Conservation (phyloP, 345 rosid species). For the Sonneratia alba region DNA sequence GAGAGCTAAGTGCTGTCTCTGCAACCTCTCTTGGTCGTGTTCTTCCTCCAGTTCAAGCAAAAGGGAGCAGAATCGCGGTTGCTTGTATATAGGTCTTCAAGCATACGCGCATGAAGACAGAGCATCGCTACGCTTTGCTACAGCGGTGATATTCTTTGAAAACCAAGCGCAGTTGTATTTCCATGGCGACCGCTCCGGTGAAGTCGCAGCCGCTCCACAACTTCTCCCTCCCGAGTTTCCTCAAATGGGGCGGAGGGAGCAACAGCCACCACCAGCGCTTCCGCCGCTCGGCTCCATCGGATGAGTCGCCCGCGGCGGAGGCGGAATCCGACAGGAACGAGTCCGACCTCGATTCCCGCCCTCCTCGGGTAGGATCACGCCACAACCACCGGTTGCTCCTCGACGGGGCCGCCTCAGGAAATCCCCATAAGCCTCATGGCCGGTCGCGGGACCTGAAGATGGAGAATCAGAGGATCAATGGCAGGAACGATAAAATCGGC, state of each 20-base stretch:
- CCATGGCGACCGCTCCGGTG: constrained; percentile 61
- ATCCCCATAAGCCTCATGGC: constrained; percentile 12
- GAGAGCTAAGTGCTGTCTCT: not conserved
- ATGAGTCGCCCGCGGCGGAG: constrained; percentile 16
- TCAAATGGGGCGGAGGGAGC: constrained; percentile 47
- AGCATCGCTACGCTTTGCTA: not conserved
- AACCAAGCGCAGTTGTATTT: constrained; percentile 13
- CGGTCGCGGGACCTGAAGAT: constrained; percentile 10
- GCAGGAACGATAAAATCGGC: constrained; percentile 11
- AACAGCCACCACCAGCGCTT: constrained; percentile 15
- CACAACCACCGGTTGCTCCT: constrained; percentile 40
- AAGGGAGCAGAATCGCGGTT: not conserved
- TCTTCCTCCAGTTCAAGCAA: not conserved
- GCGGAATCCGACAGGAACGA: constrained; percentile 20
- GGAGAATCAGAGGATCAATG: constrained; percentile 8
- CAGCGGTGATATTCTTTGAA: not conserved
- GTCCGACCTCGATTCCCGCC: constrained; percentile 12
- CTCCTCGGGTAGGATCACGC: constrained; percentile 50
- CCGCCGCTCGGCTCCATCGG: constrained; percentile 21
- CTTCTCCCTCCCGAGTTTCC: constrained; percentile 42
- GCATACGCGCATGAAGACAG: not conserved
- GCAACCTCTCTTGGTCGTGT: not conserved
- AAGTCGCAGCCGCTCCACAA: constrained; percentile 70
- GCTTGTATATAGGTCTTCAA: not conserved
- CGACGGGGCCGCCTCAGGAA: constrained; percentile 9